Conservation (phyloP, 768 basidiomycete species). For the Termitomyces sp. region DNA sequence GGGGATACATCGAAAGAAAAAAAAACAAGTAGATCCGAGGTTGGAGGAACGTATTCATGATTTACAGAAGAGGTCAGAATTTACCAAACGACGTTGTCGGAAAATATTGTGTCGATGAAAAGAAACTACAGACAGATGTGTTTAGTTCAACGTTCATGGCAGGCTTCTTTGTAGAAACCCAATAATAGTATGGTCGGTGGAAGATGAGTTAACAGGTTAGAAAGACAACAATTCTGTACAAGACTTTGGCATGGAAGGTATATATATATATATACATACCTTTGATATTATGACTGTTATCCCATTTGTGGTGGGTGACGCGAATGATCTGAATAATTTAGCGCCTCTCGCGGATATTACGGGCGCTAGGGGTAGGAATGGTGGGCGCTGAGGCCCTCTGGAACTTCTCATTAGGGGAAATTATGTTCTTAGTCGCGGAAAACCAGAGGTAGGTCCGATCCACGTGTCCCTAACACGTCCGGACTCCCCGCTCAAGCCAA, state of each 20-base stretch:
- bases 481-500: conserved; percentile 19
- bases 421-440: background rate
- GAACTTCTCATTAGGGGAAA: background rate
- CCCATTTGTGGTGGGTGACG: background rate
- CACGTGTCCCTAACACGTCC: conserved; percentile 12
- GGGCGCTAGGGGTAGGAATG: background rate
- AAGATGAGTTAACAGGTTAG: background rate
- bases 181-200: background rate
- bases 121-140: conserved; percentile 1
- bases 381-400: background rate
- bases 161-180: conserved; percentile 1
- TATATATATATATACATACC: background rate
- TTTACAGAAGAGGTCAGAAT: background rate
- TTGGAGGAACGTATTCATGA: conserved; percentile 12
- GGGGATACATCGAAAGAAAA: background rate
- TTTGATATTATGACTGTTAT: background rate
- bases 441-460: conserved; percentile 4
- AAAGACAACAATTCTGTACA: background rate
- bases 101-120: too few species aligned
- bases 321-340: background rate
- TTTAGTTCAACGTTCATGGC: background rate
- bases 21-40: conserved; percentile 14
- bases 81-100: background rate
- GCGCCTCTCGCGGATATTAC: background rate
- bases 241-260: background rate